These are phyloP conservation scores for Aspergillus nidulans DNA, from an alignment of 495 filamentous ascomycete species.

Conservation along the genomic window DNA sequence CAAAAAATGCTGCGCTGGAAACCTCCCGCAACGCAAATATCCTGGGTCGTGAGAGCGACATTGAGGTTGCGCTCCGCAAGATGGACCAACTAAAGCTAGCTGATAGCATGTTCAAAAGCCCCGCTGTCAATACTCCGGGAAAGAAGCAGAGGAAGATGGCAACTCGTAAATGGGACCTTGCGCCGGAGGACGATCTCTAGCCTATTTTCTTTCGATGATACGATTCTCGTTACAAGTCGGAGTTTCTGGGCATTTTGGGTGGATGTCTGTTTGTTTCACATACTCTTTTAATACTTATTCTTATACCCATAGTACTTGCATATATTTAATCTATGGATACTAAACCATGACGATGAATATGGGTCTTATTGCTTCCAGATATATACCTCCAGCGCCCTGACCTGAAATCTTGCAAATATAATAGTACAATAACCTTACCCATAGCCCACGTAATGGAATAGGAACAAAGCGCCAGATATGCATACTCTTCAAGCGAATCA, in stretches of 20 bases:
- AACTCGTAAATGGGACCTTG: slow-evolving; percentile 53
- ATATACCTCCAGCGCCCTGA: neutral
- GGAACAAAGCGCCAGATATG: neutral
- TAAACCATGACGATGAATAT: no score
- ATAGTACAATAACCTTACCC: neutral
- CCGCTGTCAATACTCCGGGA: slow-evolving; percentile 25
- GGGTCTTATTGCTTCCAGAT: no score
- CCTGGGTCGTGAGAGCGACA: slow-evolving; percentile 38
- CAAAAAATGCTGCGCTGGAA: slow-evolving; percentile 22
- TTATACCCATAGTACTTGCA: neutral
- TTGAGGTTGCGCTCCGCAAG: slow-evolving; percentile 40
- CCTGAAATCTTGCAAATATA: neutral
- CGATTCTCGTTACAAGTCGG: neutral
- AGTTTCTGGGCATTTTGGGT: neutral
- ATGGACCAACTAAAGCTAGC: slow-evolving; percentile 43
- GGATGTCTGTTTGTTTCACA: neutral
- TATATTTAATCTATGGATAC: neutral
- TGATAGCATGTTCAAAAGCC: slow-evolving; percentile 35
- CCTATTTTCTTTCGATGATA: neutral
- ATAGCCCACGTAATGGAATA: neutral
- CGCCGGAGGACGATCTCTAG: slow-evolving; percentile 48
- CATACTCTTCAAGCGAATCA: neutral
- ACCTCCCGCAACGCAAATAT: slow-evolving; percentile 25
- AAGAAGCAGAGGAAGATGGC: slow-evolving; percentile 52
- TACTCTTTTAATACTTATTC: neutral